A percentile compares a stretch with the other conserved stretches of the same genome.
These are phyloP conservation scores for Trichoderma arundinaceum DNA, from an alignment of 2,329 filamentous ascomycete genomes.

Conservation along the genomic window DNA sequence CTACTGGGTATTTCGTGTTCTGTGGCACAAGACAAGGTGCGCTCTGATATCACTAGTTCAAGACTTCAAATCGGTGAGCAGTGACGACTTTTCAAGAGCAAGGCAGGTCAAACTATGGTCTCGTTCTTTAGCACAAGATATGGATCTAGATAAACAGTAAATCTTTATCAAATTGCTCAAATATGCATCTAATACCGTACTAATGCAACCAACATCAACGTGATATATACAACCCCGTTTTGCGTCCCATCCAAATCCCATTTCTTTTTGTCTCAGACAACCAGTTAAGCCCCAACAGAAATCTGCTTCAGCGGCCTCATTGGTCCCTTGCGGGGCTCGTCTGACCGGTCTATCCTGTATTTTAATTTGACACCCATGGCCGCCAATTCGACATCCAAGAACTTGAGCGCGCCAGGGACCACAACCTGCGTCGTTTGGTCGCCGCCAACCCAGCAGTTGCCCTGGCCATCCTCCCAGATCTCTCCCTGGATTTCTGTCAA, in stretches of 20 bases:
- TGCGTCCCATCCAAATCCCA: constrained; percentile 6
- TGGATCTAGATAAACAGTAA: not conserved
- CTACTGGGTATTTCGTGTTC: not conserved
- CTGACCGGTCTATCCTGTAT: constrained; percentile 71
- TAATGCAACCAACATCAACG: constrained; percentile 14
- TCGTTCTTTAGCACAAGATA: not conserved
- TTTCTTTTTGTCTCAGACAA: not conserved
- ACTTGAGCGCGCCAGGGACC: constrained; percentile 90
- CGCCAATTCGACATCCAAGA: constrained; percentile 90
- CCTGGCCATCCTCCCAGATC: constrained; percentile 92
- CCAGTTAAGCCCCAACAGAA: constrained; percentile 19
- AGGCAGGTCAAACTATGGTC: no score
- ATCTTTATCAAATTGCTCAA: constrained; percentile 18
- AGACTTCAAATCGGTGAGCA: not conserved
- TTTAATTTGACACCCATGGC: constrained; percentile 97
- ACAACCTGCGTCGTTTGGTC: constrained; percentile 90
- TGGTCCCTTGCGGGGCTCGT: constrained; percentile 63
- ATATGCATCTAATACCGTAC: constrained; percentile 22
- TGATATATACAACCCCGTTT: constrained; percentile 28
- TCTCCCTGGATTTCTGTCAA: constrained; percentile 66
- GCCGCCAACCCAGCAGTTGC: constrained; percentile 82
- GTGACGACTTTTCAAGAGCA: no score
- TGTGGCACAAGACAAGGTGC: not conserved
- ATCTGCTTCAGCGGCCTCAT: constrained; percentile 48
- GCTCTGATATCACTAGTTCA: not conserved